A percentile compares a stretch with the other conserved stretches of the same genome.
These are phyloP conservation scores for Scytalidium lignicola DNA, from an alignment of 2,329 filamentous ascomycete species.

Conservation along the genomic window DNA sequence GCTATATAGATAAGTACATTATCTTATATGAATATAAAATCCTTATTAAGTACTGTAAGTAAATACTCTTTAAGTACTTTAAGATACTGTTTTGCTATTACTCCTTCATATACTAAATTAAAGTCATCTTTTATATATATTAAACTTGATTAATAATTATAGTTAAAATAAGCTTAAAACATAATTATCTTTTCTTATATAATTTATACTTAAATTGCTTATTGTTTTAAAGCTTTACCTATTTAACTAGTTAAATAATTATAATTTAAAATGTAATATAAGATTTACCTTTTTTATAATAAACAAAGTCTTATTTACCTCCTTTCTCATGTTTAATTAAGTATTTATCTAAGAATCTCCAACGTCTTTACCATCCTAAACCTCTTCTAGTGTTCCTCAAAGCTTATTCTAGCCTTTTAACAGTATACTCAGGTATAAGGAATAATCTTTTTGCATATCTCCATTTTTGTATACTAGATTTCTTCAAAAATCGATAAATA, in stretches of 20 bases:
- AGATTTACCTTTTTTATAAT: not conserved
- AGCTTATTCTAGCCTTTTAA: not conserved
- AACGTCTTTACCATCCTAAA: not conserved
- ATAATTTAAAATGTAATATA: not conserved
- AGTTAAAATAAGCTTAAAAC: constrained; percentile 10
- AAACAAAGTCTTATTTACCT: not conserved
- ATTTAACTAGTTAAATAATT: not conserved
- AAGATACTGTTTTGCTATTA: constrained; percentile 9
- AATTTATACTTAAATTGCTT: not conserved
- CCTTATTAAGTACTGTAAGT: not conserved
- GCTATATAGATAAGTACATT: constrained; percentile 14
- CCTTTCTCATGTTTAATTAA: constrained; percentile 3
- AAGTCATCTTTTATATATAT: constrained; percentile 8
- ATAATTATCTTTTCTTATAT: constrained; percentile 8
- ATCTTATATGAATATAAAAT: constrained; percentile 16
- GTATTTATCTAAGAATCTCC: constrained; percentile 1
- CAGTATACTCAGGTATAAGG: not conserved
- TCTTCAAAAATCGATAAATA: not conserved
- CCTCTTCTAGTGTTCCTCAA: not conserved
- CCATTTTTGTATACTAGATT: not conserved
- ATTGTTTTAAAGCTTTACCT: not conserved
- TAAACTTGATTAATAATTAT: constrained; percentile 1
- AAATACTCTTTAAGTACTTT: constrained; percentile 7
- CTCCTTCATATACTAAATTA: constrained; percentile 7
- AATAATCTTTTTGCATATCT: not conserved